phyloP scores from a whole-genome alignment of 345 rosid species.

The Geranium brycei region DNA sequence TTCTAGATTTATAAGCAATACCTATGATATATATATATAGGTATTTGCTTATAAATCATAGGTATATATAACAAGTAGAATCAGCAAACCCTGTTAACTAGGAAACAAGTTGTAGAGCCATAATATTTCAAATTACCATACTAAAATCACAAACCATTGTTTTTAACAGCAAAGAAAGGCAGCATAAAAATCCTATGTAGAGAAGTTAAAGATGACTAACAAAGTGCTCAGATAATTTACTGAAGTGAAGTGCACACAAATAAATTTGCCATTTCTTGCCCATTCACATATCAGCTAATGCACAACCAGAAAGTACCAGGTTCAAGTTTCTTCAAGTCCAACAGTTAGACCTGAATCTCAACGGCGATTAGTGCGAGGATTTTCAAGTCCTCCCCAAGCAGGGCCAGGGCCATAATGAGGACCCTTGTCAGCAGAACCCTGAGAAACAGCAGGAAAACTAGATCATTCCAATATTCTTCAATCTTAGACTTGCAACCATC shows the following conservation, averaged over 20 bases:
- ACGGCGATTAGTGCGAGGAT: conserved; percentile 47
- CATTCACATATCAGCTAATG: conserved; percentile 1
- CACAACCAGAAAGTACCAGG: neutral
- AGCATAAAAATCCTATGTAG: conserved; percentile 13
- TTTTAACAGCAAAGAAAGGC: conserved; percentile 16
- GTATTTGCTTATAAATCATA: no score
- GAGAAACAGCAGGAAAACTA: conserved; percentile 12
- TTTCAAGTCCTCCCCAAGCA: conserved; percentile 48
- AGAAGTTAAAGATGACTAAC: conserved; percentile 26
- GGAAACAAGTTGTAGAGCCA: neutral
- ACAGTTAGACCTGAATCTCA: conserved; percentile 21
- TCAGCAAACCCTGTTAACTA: neutral
- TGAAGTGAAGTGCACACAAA: conserved; percentile 20
- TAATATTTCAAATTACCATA: conserved; percentile 7
- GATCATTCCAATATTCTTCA: conserved; percentile 6
- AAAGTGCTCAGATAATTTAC: conserved; percentile 23
- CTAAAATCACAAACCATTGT: conserved; percentile 6
- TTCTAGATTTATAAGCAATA: neutral
- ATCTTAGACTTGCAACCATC: neutral
- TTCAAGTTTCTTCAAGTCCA: conserved; percentile 11
- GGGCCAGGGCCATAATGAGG: conserved; percentile 55
- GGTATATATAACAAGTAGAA: neutral
- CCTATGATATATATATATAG: neutral
- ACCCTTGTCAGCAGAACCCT: conserved; percentile 60
- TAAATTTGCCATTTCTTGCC: conserved; percentile 25